These are phyloP conservation scores for Tylopilus sp. DNA, from an alignment of 1,284 basidiomycete species.

Conservation along the genomic window DNA sequence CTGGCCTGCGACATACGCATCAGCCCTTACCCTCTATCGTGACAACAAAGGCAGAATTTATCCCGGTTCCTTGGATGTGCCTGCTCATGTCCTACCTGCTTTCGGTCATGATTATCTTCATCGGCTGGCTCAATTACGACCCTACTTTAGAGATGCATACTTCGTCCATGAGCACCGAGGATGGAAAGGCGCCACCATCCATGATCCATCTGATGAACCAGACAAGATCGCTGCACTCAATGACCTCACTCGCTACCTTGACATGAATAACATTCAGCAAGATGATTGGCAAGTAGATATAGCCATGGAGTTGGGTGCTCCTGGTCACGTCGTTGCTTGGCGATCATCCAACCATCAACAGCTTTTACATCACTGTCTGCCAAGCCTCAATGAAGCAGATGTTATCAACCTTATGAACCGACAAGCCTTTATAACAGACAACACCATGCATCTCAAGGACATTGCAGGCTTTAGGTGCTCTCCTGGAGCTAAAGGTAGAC, in stretches of 20 bases:
- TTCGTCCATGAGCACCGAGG: neutral
- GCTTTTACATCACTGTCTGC: too few relatives aligned
- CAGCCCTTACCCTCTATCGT: neutral
- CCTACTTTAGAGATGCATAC: neutral
- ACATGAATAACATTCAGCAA: neutral
- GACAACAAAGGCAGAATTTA: neutral
- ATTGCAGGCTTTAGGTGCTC: slow-evolving; percentile 6
- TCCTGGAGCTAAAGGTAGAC: neutral
- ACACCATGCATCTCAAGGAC: slow-evolving; percentile 18
- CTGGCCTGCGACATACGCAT: neutral
- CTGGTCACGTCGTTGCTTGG: neutral
- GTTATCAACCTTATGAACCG: too few relatives aligned
- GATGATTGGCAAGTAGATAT: neutral
- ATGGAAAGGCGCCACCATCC: neutral
- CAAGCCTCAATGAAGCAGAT: too few relatives aligned
- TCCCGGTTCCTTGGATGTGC: neutral
- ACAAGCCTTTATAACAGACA: too few relatives aligned
- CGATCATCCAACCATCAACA: neutral
- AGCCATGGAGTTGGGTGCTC: neutral
- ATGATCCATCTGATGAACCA: neutral
- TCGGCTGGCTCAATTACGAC: neutral
- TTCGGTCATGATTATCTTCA: neutral
- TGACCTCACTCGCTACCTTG: neutral
- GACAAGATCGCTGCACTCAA: neutral
- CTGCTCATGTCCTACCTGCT: neutral